These are phyloP conservation scores for Microthlaspi erraticum DNA, from an alignment of 345 rosid genomes.

Conservation along the genomic window DNA sequence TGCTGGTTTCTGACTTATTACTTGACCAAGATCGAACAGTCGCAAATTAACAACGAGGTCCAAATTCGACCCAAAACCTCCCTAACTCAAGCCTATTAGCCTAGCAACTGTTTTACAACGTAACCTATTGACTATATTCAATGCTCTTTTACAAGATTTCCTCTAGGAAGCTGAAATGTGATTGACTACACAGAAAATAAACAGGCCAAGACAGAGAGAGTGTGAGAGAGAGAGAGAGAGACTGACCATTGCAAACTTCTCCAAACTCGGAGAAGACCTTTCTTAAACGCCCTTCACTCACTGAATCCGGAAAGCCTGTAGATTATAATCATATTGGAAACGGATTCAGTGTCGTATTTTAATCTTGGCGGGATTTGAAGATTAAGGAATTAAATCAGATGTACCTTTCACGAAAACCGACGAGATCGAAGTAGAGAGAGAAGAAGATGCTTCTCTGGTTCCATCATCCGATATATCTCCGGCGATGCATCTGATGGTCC, in stretches of 20 bases:
- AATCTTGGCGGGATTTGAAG: neutral
- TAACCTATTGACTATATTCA: neutral
- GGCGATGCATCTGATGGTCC: slow-evolving; percentile 34
- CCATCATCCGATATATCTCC: slow-evolving; percentile 27
- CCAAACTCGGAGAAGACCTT: slow-evolving; percentile 58
- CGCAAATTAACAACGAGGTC: neutral
- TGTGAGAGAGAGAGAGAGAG: neutral
- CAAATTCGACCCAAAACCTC: neutral
- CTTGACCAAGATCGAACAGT: slow-evolving; percentile 3
- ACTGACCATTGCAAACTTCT: slow-evolving; percentile 54
- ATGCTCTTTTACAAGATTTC: neutral
- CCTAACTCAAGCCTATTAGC: slow-evolving; percentile 7
- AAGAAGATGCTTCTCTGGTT: slow-evolving; percentile 23
- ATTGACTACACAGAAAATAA: neutral
- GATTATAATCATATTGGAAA: too few species aligned
- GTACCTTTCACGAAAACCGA: slow-evolving; percentile 45
- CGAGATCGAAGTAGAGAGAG: slow-evolving; percentile 28
- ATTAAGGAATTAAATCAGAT: neutral
- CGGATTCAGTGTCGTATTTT: neutral
- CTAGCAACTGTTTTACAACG: slow-evolving; percentile 3
- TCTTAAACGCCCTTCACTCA: slow-evolving; percentile 56
- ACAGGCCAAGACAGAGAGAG: neutral
- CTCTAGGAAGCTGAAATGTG: slow-evolving; percentile 13
- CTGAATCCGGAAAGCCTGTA: slow-evolving; percentile 57
- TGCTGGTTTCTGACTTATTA: slow-evolving; percentile 26